These are phyloP conservation scores for Xerocomus minutiporus DNA, from an alignment of 1,284 basidiomycete genomes.

Conservation along the genomic window DNA sequence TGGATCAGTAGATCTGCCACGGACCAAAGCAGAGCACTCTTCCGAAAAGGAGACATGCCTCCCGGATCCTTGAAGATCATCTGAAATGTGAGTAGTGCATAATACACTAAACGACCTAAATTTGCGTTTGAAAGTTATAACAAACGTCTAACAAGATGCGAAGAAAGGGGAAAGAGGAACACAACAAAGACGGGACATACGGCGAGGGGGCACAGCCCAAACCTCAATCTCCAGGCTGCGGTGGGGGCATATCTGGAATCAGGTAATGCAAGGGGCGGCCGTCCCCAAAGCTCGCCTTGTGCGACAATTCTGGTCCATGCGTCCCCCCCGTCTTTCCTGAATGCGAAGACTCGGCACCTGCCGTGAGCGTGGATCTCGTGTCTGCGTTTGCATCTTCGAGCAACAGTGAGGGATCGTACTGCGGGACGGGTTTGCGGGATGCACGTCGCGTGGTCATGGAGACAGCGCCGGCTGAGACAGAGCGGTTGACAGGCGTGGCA, in stretches of 20 bases:
- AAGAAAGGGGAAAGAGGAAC: not conserved
- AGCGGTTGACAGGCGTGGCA: constrained; percentile 20
- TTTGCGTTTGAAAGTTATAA: constrained; percentile 2
- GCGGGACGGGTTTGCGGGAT: constrained; percentile 44
- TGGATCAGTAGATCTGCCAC: constrained; percentile 5
- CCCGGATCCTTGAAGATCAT: constrained; percentile 7
- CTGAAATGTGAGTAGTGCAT: constrained; percentile 6
- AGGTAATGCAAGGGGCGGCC: constrained; percentile 34
- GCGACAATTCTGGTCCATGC: constrained; percentile 22
- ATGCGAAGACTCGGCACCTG: constrained; percentile 28
- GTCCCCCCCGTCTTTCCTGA: constrained; percentile 16
- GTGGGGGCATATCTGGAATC: constrained; percentile 40
- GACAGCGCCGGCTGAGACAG: constrained; percentile 19
- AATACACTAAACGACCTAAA: not conserved
- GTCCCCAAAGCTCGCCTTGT: constrained; percentile 22
- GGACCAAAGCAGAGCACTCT: not conserved
- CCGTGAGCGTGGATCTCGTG: constrained; percentile 21
- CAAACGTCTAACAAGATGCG: constrained; percentile 6
- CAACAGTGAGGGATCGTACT: constrained; percentile 35
- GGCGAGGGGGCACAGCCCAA: constrained; percentile 6
- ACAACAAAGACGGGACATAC: not conserved
- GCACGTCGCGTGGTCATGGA: constrained; percentile 26
- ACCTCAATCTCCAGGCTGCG: constrained; percentile 23
- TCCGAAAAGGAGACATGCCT: not conserved
- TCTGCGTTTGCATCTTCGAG: constrained; percentile 20